phyloP scores from a whole-genome alignment of 345 rosid species.

The Physaria fendleri region DNA sequence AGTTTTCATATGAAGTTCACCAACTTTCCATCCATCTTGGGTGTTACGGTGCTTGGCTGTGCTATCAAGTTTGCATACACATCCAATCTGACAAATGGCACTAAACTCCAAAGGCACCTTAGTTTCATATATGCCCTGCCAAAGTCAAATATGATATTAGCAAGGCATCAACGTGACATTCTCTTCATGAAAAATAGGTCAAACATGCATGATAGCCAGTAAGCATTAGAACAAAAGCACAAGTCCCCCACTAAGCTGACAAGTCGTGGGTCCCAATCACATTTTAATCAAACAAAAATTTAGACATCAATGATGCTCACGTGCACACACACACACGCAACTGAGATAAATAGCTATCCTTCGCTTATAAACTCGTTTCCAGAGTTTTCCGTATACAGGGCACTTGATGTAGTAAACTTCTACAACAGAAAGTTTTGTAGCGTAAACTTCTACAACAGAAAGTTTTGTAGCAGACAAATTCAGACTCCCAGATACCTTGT shows the following conservation, averaged over 20 bases:
- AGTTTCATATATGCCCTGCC: conserved; percentile 86
- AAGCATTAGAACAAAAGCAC: conserved; percentile 7
- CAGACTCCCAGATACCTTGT: not conserved
- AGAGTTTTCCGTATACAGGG: not conserved
- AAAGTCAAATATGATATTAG: conserved; percentile 19
- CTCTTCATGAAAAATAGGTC: not conserved
- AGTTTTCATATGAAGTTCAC: conserved; percentile 83
- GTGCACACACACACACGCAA: not conserved
- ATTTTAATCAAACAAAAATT: conserved; percentile 15
- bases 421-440: not conserved
- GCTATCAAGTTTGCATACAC: conserved; percentile 87
- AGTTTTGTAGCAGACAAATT: not conserved
- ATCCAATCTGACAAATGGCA: conserved; percentile 81
- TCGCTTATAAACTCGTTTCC: not conserved
- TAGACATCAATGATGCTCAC: not conserved
- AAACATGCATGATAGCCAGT: conserved; percentile 11
- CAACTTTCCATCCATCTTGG: conserved; percentile 78
- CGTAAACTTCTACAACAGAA: not conserved
- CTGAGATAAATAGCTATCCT: conserved; percentile 6
- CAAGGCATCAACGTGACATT: conserved; percentile 1
- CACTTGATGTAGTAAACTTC: conserved; percentile 6
- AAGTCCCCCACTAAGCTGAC: not conserved
- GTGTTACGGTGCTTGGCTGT: conserved; percentile 52
- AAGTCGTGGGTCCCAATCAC: conserved; percentile 2
- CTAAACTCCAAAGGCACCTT: conserved; percentile 71